Evolutionary conservation across 1,284 basidiomycete genomes (phyloP).

Genomic region (Melampsora americana): DNA sequence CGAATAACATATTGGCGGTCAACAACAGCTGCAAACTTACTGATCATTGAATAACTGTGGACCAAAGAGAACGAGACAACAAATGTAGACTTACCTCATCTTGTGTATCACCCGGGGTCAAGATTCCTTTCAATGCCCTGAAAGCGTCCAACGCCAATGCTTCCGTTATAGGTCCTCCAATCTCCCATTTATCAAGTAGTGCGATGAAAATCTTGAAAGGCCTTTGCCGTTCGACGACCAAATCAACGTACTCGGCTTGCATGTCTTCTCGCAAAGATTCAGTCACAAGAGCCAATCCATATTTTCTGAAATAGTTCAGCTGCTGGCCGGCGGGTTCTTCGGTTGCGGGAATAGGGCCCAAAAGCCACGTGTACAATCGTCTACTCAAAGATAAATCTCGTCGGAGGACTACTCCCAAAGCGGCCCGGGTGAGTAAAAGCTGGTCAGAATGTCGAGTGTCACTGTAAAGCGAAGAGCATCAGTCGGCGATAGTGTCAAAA

Average conservation of each 20-base stretch:
- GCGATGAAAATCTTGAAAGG: constrained; percentile 96
- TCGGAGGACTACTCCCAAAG: constrained; percentile 69
- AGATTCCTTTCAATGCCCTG: constrained; percentile 64
- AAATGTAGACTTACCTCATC: constrained; percentile 63
- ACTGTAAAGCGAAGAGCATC: constrained; percentile 14
- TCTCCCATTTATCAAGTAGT: constrained; percentile 92
- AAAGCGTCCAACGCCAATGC: constrained; percentile 75
- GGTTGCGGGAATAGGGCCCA: constrained; percentile 61
- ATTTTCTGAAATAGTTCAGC: constrained; percentile 65
- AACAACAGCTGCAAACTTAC: constrained; percentile 63
- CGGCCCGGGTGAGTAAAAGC: constrained; percentile 49
- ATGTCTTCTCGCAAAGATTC: constrained; percentile 58
- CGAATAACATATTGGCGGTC: constrained; percentile 84
- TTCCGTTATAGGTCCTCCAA: constrained; percentile 77
- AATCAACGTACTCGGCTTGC: constrained; percentile 27
- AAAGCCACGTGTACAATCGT: constrained; percentile 85
- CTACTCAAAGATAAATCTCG: constrained; percentile 90
- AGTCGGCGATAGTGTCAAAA: not conserved
- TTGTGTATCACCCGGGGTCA: constrained; percentile 60
- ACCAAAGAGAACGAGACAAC: not conserved
- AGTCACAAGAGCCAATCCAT: constrained; percentile 71
- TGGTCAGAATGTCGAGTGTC: constrained; percentile 47
- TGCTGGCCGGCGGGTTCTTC: constrained; percentile 73
- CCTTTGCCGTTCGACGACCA: constrained; percentile 63
- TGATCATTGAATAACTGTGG: not conserved